Evolutionary conservation across 306 rosid species (phyloP).

Genomic region (Purshia tridentata): DNA sequence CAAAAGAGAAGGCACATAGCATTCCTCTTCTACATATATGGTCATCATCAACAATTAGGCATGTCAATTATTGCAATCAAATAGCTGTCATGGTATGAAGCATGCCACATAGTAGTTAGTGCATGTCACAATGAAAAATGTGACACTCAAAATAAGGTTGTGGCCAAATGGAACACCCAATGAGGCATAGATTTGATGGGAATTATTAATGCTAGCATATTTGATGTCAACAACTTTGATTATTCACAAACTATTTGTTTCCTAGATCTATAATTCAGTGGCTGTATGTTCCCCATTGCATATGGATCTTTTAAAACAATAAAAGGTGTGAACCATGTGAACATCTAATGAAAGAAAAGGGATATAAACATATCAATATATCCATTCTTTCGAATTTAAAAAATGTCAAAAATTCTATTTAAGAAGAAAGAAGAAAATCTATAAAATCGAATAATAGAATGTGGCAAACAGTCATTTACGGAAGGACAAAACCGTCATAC

Average conservation of each 20-base stretch:
- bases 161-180: background rate
- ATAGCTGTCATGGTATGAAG: conserved; percentile 25
- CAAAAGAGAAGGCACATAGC: too few relatives aligned
- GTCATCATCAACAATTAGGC: conserved; percentile 17
- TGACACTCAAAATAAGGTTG: background rate
- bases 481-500: background rate
- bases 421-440: background rate
- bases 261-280: background rate
- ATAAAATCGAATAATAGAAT: background rate
- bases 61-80: conserved; percentile 28
- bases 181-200: background rate
- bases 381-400: too few relatives aligned
- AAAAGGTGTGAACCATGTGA: too few relatives aligned
- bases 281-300: background rate
- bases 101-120: conserved; percentile 24
- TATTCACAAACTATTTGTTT: background rate
- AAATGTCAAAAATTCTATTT: background rate
- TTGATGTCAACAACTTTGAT: background rate
- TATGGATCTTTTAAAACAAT: too few relatives aligned
- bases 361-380: background rate
- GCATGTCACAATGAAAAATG: conserved; percentile 18
- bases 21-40: too few relatives aligned
- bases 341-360: too few relatives aligned
- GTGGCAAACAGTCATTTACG: background rate
- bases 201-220: background rate